A percentile compares a stretch with the other conserved stretches of the same genome.
These are phyloP conservation scores for Vitis cinerea DNA, from an alignment of 164 flowering plant species.

Conservation along the genomic window DNA sequence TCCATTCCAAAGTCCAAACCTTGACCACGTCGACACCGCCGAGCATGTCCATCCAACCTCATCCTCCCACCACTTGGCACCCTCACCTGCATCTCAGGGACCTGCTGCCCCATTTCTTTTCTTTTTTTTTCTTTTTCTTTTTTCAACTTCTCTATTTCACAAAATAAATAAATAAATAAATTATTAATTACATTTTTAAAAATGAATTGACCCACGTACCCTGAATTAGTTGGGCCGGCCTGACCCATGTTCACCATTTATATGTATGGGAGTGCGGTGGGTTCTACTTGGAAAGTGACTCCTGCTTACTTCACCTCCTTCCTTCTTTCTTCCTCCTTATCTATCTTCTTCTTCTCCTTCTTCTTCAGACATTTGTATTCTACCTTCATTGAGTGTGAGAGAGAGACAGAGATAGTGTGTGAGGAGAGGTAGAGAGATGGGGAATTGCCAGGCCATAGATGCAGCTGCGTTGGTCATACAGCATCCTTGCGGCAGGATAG, in stretches of 20 bases:
- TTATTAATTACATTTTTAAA: no score
- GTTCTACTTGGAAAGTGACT: slow-evolving; percentile 35
- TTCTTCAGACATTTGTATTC: slow-evolving; percentile 1
- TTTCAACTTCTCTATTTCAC: no score
- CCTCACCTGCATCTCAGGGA: slow-evolving; percentile 6
- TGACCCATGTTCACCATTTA: slow-evolving; percentile 17
- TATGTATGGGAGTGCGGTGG: slow-evolving; percentile 6
- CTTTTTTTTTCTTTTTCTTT: no score
- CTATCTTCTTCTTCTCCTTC: slow-evolving; percentile 11
- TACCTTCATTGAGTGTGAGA: background rate
- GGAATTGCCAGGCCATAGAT: slow-evolving; percentile 54
- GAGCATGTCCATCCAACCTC: slow-evolving; percentile 21
- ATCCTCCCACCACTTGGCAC: slow-evolving; percentile 29
- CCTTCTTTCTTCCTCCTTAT: slow-evolving; percentile 3
- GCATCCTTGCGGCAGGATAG: slow-evolving; percentile 45
- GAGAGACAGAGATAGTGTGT: background rate
- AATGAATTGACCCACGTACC: slow-evolving; percentile 13
- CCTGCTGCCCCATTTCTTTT: background rate
- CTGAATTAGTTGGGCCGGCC: slow-evolving; percentile 18
- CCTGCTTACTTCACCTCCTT: slow-evolving; percentile 11
- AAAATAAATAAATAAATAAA: no score
- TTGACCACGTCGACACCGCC: slow-evolving; percentile 29
- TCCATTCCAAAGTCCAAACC: background rate
- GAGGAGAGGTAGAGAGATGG: slow-evolving; percentile 32
- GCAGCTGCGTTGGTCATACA: slow-evolving; percentile 53